A percentile compares a stretch with the other conserved stretches of the same genome.
Conservation (phyloP, 139 green algal genomes). For the Nannochloris sp. region DNA sequence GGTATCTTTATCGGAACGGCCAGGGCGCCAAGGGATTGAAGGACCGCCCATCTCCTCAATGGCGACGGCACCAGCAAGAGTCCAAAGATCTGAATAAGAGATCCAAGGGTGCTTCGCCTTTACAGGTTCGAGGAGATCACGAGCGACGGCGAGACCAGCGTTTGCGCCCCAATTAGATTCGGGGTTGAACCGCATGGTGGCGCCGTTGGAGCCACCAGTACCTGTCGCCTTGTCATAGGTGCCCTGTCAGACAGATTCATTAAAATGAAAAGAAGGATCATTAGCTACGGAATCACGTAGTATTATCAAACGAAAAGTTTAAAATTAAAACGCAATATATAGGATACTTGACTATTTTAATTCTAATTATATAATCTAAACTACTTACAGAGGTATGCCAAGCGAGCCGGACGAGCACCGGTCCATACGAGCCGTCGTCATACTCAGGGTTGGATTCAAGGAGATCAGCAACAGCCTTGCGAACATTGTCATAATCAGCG, state of each 20-base stretch:
- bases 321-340: neutral
- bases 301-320: neutral
- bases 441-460: slow-evolving; percentile 63
- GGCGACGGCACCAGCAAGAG: slow-evolving; percentile 70
- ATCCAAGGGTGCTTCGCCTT: slow-evolving; percentile 67
- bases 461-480: slow-evolving; percentile 50
- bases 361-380: too few species aligned
- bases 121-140: slow-evolving; percentile 79
- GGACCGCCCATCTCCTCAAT: slow-evolving; percentile 77
- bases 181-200: slow-evolving; percentile 80
- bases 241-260: slow-evolving; percentile 78
- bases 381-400: neutral
- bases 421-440: slow-evolving; percentile 74
- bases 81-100: slow-evolving; percentile 74
- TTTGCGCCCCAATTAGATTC: slow-evolving; percentile 76
- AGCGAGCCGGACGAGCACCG: slow-evolving; percentile 49
- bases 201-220: slow-evolving; percentile 74
- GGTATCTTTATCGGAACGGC: slow-evolving; percentile 50
- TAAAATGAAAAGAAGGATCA: slow-evolving; percentile 58
- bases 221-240: slow-evolving; percentile 74
- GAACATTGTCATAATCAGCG: slow-evolving; percentile 66
- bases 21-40: slow-evolving; percentile 60
- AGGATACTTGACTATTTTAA: too few species aligned
- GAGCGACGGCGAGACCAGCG: slow-evolving; percentile 61
- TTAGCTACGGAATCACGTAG: too few species aligned